A percentile compares a stretch with the other conserved stretches of the same genome.
Conservation (phyloP, 768 basidiomycete genomes). For the Boletus reticuloceps region DNA sequence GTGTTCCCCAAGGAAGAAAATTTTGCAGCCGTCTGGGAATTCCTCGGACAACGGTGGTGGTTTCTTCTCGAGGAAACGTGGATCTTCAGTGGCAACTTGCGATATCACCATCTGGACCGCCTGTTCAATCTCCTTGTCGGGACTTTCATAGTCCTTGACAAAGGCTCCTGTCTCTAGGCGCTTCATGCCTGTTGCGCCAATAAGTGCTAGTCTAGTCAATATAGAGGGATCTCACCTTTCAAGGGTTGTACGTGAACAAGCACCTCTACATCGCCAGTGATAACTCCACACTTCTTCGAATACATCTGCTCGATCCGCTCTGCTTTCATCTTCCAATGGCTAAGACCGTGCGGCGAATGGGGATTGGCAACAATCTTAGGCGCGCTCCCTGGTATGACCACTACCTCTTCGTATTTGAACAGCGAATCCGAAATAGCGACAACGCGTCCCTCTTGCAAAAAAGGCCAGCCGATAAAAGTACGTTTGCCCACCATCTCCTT, state of each 20-base stretch:
- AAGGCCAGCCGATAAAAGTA: constrained; percentile 89
- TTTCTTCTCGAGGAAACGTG: constrained; percentile 77
- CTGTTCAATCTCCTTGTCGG: constrained; percentile 79
- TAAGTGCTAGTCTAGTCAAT: not conserved
- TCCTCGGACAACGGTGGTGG: constrained; percentile 84
- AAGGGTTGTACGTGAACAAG: constrained; percentile 87
- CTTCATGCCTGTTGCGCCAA: constrained; percentile 64
- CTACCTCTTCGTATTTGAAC: constrained; percentile 80
- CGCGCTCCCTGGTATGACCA: constrained; percentile 47
- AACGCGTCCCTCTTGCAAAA: constrained; percentile 88
- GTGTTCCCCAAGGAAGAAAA: constrained; percentile 95
- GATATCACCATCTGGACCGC: constrained; percentile 85
- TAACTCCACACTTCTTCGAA: constrained; percentile 85
- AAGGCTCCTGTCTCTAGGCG: constrained; percentile 86
- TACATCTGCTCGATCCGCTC: constrained; percentile 81
- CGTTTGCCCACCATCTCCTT: constrained; percentile 70
- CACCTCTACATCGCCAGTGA: constrained; percentile 78
- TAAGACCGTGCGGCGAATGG: constrained; percentile 65
- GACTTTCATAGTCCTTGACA: constrained; percentile 89
- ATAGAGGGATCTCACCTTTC: constrained; percentile 57
- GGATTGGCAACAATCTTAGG: constrained; percentile 66
- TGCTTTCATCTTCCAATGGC: constrained; percentile 76
- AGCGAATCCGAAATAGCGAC: constrained; percentile 82
- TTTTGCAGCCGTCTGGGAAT: constrained; percentile 85
- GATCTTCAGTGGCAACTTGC: constrained; percentile 84